Base-by-base conservation (phyloP, 1,139 yeast genomes). In the Williopsis jadinii region DNA sequence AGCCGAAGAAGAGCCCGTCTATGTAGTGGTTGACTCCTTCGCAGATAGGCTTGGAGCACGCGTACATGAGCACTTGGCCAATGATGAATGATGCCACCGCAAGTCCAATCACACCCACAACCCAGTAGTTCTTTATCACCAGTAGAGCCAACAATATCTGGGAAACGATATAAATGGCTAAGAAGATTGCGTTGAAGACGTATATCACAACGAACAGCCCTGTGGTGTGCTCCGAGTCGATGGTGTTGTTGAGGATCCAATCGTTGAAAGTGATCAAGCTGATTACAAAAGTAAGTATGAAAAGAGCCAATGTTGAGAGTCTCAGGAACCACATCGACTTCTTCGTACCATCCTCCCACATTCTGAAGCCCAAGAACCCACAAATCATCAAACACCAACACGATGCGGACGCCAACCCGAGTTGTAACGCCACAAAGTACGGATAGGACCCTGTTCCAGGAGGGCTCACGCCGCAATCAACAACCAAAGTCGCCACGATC, bases 391-490 rank as follows among this genome's bases (percentile, higher is more conserved):
- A 63, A 37, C 84, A 64, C 66, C 81, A 70, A 56, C 94, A 84
- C 30, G 80, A 71, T 0, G 87, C 81, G 15, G 88, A 77, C 0
- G 84, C 73, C 14, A 84, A 53, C 0, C 94, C 96, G 12, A 83
- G 60, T 61, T 90, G 97, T 3, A 80, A 70, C 11, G 94, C 77
- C 10, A 86, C 97, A 61, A 88, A 83, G 61, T 84, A 88, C 0
- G 88, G 84, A 59, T 79, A 90, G 10, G 86, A 70, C 4, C 58
- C 55, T 3, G 92, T 75, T 4, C 90, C 83, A 1, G 95, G 95
- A 3, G 97, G 95, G 15, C 86, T 74, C 5, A 90, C 97, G 28
- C 97, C 97, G 51, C 95, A 81, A 58, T 90, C 96, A 12, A 87
- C 92, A 32, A 88, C 75, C 44, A 90, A 68, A 6, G 90, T 72